These are phyloP conservation scores for Leptographium flavum DNA, from an alignment of 2,329 filamentous ascomycete genomes.

Conservation along the genomic window DNA sequence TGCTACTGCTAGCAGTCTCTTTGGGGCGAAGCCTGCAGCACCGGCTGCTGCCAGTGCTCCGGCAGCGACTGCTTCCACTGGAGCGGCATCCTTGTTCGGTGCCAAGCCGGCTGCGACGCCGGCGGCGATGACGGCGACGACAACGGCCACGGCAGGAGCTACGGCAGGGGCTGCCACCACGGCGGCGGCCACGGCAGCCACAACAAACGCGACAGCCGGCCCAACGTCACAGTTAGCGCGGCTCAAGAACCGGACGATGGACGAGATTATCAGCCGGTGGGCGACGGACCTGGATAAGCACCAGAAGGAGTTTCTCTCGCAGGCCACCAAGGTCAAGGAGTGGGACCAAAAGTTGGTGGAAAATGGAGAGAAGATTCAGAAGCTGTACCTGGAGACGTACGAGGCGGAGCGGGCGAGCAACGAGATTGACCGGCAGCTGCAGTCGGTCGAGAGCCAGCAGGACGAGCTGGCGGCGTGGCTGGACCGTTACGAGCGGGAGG, in stretches of 20 bases:
- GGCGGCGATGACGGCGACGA: conserved; percentile 10
- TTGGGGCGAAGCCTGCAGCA: conserved; percentile 15
- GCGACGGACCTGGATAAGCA: conserved; percentile 90
- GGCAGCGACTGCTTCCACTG: too few relatives aligned
- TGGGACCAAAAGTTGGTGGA: conserved; percentile 92
- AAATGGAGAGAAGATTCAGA: conserved; percentile 89
- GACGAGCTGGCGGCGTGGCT: conserved; percentile 80
- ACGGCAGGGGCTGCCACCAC: neutral
- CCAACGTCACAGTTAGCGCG: conserved; percentile 76
- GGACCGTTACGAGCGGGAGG: conserved; percentile 80
- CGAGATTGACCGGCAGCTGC: conserved; percentile 85
- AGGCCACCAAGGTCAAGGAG: conserved; percentile 70
- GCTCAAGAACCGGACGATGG: conserved; percentile 97
- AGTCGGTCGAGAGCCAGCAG: conserved; percentile 82
- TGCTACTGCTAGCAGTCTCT: neutral
- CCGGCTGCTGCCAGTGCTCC: too few relatives aligned
- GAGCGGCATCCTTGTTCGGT: too few relatives aligned
- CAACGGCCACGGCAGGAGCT: conserved; percentile 4
- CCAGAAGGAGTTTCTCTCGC: conserved; percentile 88
- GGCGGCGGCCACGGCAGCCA: neutral
- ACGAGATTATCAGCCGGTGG: conserved; percentile 96
- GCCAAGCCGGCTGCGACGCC: conserved; percentile 8
- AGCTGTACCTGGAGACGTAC: conserved; percentile 80
- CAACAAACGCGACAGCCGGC: conserved; percentile 55
- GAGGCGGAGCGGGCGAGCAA: conserved; percentile 86